These are phyloP conservation scores for Nakazawaea wyomingensis DNA, from an alignment of 805 yeast species.

Conservation along the genomic window DNA sequence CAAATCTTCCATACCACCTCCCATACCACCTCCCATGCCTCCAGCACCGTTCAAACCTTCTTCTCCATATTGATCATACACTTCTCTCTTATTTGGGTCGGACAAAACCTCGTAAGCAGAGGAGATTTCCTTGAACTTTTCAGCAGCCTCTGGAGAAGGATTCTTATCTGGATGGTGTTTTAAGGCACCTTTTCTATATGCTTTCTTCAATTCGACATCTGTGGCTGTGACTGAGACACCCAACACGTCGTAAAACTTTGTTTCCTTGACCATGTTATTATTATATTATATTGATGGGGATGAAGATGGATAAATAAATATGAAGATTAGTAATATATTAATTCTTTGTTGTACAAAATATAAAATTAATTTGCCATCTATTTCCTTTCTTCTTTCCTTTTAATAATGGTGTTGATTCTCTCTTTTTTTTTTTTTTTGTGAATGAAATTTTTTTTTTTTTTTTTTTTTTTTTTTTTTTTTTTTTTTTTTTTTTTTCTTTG, in stretches of 20 bases:
- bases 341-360: background rate
- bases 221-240: conserved; percentile 69
- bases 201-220: conserved; percentile 72
- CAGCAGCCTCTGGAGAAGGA: conserved; percentile 87
- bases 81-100: conserved; percentile 82
- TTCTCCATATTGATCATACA: conserved; percentile 87
- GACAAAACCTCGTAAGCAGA: conserved; percentile 85
- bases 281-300: too few relatives aligned
- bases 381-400: background rate
- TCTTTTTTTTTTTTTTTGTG: background rate
- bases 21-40: conserved; percentile 55
- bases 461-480: too few relatives aligned
- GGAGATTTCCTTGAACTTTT: conserved; percentile 87
- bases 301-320: too few relatives aligned
- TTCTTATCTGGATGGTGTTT: conserved; percentile 83
- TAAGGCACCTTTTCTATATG: conserved; percentile 76
- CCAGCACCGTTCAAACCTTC: conserved; percentile 87
- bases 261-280: conserved; percentile 66
- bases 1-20: conserved; percentile 46
- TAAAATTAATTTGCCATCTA: background rate
- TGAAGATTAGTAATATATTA: too few relatives aligned
- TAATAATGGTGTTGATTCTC: too few relatives aligned
- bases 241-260: conserved; percentile 68
- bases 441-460: background rate
- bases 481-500: background rate